phyloP scores from a whole-genome alignment of 495 filamentous ascomycete species.

The Daldinia decipiens region DNA sequence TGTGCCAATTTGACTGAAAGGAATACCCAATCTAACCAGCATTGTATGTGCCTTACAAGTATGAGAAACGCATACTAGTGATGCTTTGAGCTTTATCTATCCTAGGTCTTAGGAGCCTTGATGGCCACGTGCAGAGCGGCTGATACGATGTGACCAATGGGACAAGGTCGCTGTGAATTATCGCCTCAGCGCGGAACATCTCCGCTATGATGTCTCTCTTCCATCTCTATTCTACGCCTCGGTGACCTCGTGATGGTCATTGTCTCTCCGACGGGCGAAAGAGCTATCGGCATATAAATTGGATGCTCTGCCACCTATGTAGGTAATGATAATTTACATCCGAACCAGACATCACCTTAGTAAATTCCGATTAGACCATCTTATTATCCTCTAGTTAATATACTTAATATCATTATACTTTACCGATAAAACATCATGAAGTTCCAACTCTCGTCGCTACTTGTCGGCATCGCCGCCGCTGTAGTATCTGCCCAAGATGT shows the following conservation, averaged over 20 bases:
- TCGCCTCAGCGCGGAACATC: conserved; percentile 7
- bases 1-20: conserved; percentile 10
- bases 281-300: conserved; percentile 29
- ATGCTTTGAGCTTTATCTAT: conserved; percentile 11
- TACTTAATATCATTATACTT: neutral
- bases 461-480: conserved; percentile 45
- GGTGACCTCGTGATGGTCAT: conserved; percentile 32
- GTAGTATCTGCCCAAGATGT: conserved; percentile 50
- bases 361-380: neutral
- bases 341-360: neutral
- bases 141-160: conserved; percentile 38
- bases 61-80: neutral
- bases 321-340: conserved; percentile 1
- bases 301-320: conserved; percentile 2
- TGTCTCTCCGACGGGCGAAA: neutral
- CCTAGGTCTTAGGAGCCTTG: neutral
- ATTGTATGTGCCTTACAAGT: conserved; percentile 4
- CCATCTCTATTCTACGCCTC: conserved; percentile 9
- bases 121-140: conserved; percentile 33
- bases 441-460: conserved; percentile 42
- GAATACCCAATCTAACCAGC: conserved; percentile 4
- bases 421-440: conserved; percentile 44
- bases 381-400: neutral
- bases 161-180: neutral
- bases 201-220: conserved; percentile 11